Evolutionary conservation across 768 basidiomycete genomes (phyloP).

Genomic region (Mycena leptocephala): DNA sequence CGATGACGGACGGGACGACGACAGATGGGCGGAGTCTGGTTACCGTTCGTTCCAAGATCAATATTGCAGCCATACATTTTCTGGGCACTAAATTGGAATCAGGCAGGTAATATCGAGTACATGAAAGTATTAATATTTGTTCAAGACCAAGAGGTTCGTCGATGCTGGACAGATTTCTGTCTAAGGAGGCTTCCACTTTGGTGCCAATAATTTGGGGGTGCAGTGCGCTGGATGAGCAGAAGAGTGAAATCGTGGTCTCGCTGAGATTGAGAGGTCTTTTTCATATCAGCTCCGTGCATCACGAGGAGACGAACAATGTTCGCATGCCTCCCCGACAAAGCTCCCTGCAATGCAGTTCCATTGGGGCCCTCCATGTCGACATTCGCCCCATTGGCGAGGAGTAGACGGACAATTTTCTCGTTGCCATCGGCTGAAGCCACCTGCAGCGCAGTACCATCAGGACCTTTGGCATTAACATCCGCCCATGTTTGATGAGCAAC

Average conservation of each 20-base stretch:
- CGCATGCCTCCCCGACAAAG: background rate
- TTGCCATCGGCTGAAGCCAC: background rate
- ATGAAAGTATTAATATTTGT: too few relatives aligned
- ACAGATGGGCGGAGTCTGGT: slow-evolving; percentile 30
- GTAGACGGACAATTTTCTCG: background rate
- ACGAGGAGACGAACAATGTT: background rate
- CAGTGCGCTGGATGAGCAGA: too few relatives aligned
- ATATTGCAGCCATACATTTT: too few relatives aligned
- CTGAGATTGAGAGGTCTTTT: too few relatives aligned
- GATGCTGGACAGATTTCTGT: too few relatives aligned
- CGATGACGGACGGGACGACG: slow-evolving; percentile 7
- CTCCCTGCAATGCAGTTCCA: slow-evolving; percentile 5
- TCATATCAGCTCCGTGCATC: background rate
- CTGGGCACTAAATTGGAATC: too few relatives aligned
- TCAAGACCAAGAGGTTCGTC: too few relatives aligned
- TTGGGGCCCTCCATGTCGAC: background rate
- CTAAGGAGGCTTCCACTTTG: too few relatives aligned
- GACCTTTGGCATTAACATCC: background rate
- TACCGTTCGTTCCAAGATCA: too few relatives aligned
- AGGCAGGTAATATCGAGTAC: too few relatives aligned
- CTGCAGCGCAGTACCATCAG: background rate
- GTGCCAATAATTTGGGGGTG: too few relatives aligned
- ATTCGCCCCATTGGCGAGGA: background rate
- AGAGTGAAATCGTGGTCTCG: too few relatives aligned
- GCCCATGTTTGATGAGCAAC: background rate